These are phyloP conservation scores for Thelonectria discophora DNA, from an alignment of 2,329 filamentous ascomycete genomes.

Conservation along the genomic window DNA sequence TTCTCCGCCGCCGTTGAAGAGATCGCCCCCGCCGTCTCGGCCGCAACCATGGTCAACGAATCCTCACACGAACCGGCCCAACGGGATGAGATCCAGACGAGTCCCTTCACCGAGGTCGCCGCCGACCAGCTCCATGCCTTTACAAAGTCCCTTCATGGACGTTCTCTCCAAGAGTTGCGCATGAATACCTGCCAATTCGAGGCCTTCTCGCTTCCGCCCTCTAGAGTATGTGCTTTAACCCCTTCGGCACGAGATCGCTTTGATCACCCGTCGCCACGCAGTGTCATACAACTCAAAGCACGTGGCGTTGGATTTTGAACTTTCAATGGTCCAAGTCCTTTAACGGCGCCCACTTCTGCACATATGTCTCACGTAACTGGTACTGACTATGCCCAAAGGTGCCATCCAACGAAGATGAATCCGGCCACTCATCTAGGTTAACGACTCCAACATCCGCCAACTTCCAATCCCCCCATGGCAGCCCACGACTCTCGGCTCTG, in stretches of 20 bases:
- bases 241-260: slow-evolving; percentile 21
- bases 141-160: slow-evolving; percentile 75
- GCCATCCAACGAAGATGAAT: slow-evolving; percentile 67
- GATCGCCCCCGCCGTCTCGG: slow-evolving; percentile 62
- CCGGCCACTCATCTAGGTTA: slow-evolving; percentile 68
- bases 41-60: slow-evolving; percentile 41
- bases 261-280: slow-evolving; percentile 7
- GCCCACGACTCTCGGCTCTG: slow-evolving; percentile 74
- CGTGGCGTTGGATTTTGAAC: background rate
- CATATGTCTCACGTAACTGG: slow-evolving; percentile 19
- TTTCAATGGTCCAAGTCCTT: background rate
- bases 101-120: slow-evolving; percentile 54
- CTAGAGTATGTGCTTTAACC: slow-evolving; percentile 69
- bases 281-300: background rate
- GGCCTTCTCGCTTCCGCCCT: slow-evolving; percentile 85
- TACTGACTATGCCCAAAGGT: slow-evolving; percentile 55
- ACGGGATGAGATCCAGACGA: slow-evolving; percentile 28
- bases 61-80: slow-evolving; percentile 35
- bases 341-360: background rate
- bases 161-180: slow-evolving; percentile 81
- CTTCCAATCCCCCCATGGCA: slow-evolving; percentile 72
- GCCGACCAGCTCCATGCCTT: slow-evolving; percentile 75
- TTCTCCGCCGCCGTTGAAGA: slow-evolving; percentile 78
- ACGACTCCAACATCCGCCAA: slow-evolving; percentile 72
- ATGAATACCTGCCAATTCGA: slow-evolving; percentile 91